phyloP scores from a whole-genome alignment of 441 rosid species.

The Gossypium laxum region DNA sequence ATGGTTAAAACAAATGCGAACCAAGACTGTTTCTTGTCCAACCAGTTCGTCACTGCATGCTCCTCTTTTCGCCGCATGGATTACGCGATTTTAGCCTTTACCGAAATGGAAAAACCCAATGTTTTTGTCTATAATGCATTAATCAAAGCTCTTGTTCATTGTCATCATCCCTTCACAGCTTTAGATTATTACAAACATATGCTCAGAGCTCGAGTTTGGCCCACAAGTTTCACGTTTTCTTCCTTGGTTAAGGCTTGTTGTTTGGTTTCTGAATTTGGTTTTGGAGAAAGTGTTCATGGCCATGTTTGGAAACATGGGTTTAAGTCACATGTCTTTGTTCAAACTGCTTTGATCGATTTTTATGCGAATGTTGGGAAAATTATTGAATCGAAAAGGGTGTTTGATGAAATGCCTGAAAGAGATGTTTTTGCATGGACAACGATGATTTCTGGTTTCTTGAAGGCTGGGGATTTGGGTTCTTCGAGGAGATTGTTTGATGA shows the following conservation, averaged over 20 bases:
- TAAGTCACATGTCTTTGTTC: conserved; percentile 35
- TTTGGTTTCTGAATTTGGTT: conserved; percentile 15
- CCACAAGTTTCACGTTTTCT: conserved; percentile 44
- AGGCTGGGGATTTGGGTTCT: conserved; percentile 32
- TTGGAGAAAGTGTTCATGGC: conserved; percentile 36
- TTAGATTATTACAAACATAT: conserved; percentile 24
- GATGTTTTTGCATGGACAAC: conserved; percentile 42
- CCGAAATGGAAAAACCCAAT: conserved; percentile 34
- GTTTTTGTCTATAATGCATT: conserved; percentile 45
- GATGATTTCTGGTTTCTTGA: conserved; percentile 30
- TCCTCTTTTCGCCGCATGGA: conserved; percentile 22
- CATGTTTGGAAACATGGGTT: conserved; percentile 41
- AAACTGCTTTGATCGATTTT: conserved; percentile 39
- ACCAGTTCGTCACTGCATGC: conserved; percentile 42
- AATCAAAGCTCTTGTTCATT: conserved; percentile 30
- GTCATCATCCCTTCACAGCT: conserved; percentile 26
- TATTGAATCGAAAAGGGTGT: conserved; percentile 35
- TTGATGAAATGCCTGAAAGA: conserved; percentile 52
- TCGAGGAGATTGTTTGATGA: conserved; percentile 38
- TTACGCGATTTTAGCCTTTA: conserved; percentile 27
- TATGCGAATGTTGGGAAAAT: conserved; percentile 27
- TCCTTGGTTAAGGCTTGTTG: conserved; percentile 39
- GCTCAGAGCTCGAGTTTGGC: conserved; percentile 36
- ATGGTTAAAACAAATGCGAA: conserved; percentile 36
- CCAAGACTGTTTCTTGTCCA: conserved; percentile 35